Evolutionary conservation across 192 early-diverging fungal species (phyloP).

Genomic region (Phycomyces nitens): DNA sequence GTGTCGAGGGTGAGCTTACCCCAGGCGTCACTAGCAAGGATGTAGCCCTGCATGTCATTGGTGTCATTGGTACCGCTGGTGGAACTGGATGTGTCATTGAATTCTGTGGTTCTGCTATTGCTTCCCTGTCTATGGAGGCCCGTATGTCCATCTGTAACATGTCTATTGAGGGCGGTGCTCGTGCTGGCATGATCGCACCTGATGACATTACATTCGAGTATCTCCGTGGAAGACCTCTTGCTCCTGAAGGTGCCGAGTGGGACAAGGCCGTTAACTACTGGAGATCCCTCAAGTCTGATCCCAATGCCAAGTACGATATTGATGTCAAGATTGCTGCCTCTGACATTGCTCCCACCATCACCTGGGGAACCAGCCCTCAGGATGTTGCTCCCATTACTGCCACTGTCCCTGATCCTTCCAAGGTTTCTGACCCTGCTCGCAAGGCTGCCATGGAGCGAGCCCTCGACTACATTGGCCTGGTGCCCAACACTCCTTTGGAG

Average conservation of each 20-base stretch:
- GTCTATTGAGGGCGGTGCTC: conserved; percentile 70
- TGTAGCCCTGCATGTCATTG: conserved; percentile 64
- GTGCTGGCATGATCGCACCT: conserved; percentile 71
- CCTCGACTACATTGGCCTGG: conserved; percentile 61
- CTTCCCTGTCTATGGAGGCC: conserved; percentile 58
- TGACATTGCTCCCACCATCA: conserved; percentile 60
- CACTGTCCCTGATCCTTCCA: conserved; percentile 55
- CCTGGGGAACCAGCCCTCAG: conserved; percentile 71
- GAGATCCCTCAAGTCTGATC: conserved; percentile 54
- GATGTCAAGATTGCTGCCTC: conserved; percentile 54
- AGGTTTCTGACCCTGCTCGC: conserved; percentile 35
- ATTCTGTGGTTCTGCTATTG: conserved; percentile 57
- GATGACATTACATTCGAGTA: conserved; percentile 69
- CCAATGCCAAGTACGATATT: conserved; percentile 61
- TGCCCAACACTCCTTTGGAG: conserved; percentile 54
- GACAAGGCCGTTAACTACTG: conserved; percentile 61
- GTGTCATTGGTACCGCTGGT: conserved; percentile 69
- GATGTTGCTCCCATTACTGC: conserved; percentile 63
- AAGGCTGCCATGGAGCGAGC: conserved; percentile 51
- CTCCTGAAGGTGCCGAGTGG: conserved; percentile 56
- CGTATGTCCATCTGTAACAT: conserved; percentile 78
- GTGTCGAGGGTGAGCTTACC: conserved; percentile 45
- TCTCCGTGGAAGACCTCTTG: conserved; percentile 56
- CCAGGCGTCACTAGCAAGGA: conserved; percentile 64
- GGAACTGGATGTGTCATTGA: conserved; percentile 69